phyloP scores from a whole-genome alignment of 2,329 filamentous ascomycete species.

The Calonectria pseudoturangicola region DNA sequence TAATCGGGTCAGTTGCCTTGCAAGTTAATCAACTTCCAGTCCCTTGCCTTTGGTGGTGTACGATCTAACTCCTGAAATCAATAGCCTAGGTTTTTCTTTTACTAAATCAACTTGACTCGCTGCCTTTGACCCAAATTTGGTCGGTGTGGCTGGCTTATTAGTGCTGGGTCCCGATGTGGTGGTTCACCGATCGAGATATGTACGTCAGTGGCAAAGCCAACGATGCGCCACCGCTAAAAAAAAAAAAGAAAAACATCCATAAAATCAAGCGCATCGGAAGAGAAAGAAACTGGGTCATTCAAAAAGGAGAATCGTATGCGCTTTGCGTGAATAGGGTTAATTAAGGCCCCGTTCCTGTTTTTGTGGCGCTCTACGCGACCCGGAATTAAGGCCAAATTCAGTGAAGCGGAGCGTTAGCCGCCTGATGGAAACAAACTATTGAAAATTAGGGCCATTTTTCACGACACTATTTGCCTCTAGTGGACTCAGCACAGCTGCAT shows the following conservation, averaged over 20 bases:
- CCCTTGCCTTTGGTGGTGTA: no score
- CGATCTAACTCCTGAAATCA: no score
- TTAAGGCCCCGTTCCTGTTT: background rate
- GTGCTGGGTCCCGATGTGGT: background rate
- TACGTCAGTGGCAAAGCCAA: background rate
- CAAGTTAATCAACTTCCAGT: no score
- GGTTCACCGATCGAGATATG: background rate
- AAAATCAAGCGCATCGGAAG: background rate
- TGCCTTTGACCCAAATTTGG: no score
- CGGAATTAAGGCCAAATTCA: background rate
- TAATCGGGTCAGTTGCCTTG: no score
- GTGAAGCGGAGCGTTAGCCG: background rate
- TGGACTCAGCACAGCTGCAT: background rate
- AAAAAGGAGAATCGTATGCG: background rate
- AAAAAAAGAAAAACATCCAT: no score
- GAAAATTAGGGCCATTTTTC: slow-evolving; percentile 2
- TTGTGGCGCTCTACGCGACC: slow-evolving; percentile 5
- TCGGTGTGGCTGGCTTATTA: no score
- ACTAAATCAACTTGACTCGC: no score
- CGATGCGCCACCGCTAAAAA: background rate
- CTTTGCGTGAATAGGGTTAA: background rate
- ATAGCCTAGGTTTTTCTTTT: no score
- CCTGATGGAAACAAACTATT: slow-evolving; percentile 2
- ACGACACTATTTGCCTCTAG: slow-evolving; percentile 13
- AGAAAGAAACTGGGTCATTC: background rate